phyloP scores from a whole-genome alignment of 306 rosid genomes.

The Cyamopsis tetragonoloba region DNA sequence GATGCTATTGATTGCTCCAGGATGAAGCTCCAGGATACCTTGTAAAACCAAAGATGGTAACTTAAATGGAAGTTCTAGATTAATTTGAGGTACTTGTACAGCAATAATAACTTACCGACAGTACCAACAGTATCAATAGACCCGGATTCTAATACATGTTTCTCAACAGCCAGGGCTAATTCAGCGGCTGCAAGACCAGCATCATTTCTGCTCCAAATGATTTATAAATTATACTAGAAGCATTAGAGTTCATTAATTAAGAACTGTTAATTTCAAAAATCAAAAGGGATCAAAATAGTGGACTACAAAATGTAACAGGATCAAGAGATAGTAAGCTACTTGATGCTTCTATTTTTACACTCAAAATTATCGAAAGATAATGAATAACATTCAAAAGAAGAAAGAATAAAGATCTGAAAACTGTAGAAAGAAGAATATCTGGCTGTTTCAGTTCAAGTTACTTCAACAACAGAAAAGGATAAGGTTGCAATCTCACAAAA shows the following conservation, averaged over 20 bases:
- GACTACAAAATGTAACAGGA: neutral
- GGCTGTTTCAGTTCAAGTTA: neutral
- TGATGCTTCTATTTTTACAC: neutral
- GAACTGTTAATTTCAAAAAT: constrained; percentile 19
- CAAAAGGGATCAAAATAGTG: neutral
- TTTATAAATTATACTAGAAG: constrained; percentile 18
- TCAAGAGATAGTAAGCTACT: constrained; percentile 16
- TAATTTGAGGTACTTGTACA: neutral
- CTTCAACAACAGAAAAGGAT: constrained; percentile 11
- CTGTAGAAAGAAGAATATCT: neutral
- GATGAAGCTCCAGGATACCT: constrained; percentile 89
- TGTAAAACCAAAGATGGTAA: constrained; percentile 15
- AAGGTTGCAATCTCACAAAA: neutral
- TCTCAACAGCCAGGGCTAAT: constrained; percentile 82
- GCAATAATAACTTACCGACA: constrained; percentile 53
- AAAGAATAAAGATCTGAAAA: constrained; percentile 1
- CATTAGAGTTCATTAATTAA: neutral
- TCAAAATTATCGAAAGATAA: neutral
- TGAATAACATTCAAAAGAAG: neutral
- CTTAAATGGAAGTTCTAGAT: neutral
- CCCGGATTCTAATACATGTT: constrained; percentile 82
- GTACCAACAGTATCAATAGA: constrained; percentile 95
- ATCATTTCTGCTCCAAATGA: constrained; percentile 63
- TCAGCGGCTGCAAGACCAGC: constrained; percentile 98
- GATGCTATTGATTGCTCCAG: constrained; percentile 97